Evolutionary conservation across 163 green algal species (phyloP).

Genomic region (Scenedesmus sp.): DNA sequence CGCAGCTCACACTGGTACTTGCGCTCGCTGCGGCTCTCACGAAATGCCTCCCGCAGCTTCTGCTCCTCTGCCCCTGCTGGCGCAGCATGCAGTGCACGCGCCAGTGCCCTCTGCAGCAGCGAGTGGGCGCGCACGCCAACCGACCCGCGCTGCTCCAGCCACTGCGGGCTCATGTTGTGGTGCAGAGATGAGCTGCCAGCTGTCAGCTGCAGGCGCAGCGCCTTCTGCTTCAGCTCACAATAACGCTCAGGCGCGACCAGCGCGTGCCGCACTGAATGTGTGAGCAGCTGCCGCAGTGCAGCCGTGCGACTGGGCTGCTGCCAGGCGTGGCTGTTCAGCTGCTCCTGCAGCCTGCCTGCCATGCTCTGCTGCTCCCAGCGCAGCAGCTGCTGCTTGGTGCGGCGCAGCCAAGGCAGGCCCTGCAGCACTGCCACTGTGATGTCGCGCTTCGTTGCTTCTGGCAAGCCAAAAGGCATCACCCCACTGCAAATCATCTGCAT

Average conservation of each 20-base stretch:
- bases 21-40: not conserved
- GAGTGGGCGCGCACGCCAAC: not conserved
- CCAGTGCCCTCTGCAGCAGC: not conserved
- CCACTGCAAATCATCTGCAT: not conserved
- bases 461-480: not conserved
- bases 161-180: not conserved
- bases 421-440: not conserved
- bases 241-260: not conserved
- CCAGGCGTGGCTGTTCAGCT: not conserved
- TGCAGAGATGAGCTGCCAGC: not conserved
- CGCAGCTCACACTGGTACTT: constrained; percentile 3
- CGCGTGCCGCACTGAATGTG: not conserved
- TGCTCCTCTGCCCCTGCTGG: not conserved
- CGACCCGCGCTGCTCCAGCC: not conserved
- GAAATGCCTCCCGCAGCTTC: not conserved
- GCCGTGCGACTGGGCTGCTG: not conserved
- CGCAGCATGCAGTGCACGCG: not conserved
- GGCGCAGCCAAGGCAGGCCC: constrained; percentile 8
- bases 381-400: constrained; percentile 14
- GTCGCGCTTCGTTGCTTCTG: not conserved
- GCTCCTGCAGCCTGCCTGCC: not conserved
- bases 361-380: not conserved
- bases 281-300: not conserved
- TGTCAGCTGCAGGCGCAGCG: not conserved
- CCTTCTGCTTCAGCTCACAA: not conserved